Conservation (phyloP, 2,329 filamentous ascomycete genomes). For the Chaetomium sp. region DNA sequence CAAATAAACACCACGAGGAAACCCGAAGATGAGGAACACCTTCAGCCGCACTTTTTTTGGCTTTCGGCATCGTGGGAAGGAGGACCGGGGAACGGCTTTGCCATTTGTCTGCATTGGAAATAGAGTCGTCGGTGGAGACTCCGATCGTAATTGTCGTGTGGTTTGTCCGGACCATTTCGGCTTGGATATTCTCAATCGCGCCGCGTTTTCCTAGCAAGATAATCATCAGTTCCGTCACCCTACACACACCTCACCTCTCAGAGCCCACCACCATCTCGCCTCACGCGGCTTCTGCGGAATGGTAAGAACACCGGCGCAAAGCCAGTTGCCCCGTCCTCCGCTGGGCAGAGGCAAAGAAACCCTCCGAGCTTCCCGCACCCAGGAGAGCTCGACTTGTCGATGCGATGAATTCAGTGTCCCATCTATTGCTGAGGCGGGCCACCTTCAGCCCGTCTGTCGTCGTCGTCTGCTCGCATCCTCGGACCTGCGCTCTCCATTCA, state of each 20-base stretch:
- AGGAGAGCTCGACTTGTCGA: too few species aligned
- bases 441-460: background rate
- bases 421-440: background rate
- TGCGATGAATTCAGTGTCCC: background rate
- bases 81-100: slow-evolving; percentile 15
- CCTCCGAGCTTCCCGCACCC: background rate
- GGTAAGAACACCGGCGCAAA: too few species aligned
- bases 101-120: slow-evolving; percentile 12
- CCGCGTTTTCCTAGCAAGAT: too few species aligned
- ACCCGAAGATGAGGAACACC: background rate
- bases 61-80: slow-evolving; percentile 10
- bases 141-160: slow-evolving; percentile 4
- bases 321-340: too few species aligned
- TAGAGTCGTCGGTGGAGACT: slow-evolving; percentile 11
- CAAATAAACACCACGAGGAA: too few species aligned
- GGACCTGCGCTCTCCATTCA: background rate
- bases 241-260: too few species aligned
- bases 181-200: too few species aligned
- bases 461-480: background rate
- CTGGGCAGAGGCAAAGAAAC: background rate
- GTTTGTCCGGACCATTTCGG: slow-evolving; percentile 2
- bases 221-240: too few species aligned
- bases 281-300: too few species aligned
- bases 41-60: slow-evolving; percentile 24
- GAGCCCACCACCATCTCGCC: too few species aligned